Evolutionary conservation across 2,329 filamentous ascomycete genomes (phyloP), one percentile per base, ranked within the genome.

Genomic region (Capronia coronata): DNA sequence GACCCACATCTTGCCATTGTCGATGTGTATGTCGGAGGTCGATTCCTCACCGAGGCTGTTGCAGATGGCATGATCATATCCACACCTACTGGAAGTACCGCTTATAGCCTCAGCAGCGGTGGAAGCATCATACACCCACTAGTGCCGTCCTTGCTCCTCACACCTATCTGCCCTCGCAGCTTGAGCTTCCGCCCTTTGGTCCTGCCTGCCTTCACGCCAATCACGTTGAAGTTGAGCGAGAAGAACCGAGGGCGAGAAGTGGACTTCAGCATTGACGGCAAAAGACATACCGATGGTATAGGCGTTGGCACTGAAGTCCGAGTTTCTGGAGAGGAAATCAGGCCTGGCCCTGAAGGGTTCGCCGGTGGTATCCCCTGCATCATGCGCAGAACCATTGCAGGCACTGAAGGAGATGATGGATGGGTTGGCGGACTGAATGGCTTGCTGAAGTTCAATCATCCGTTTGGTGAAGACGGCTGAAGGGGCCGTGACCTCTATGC

Each of bases 391-490:
- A 57, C 70, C 59, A 61, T 74, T 60, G 72, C 76, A 59, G 59
- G 64, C 3, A 68, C 64, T 32, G 73, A 68, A 60, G 73, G 75
- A 19, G 88, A 96, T 62, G 91, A 97, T 67, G 88, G 91, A 14
- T 98, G 93, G 93, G 91, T 98, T 2, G 91, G 91, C 1, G 91
- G 93, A 0, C 69, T 98, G 63, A 98, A 95, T 64, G 87, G 88
- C 8, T 66, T 97, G 62, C 71, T 98, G 60, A 98, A 98, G 71
- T 98, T 97, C 66, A 98, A 98, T 67, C 87, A 95, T 70, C 90
- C 91, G 0, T 97, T 97, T 74, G 93, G 93, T 1, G 84, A 85
- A 61, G 75, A 75, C 46, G 59, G 19, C 22, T 60, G 49, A 57
- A 39, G 21, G 14, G 22, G 22, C 34, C 18, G 18, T 7, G 9